phyloP scores from a whole-genome alignment of 1,139 yeast species.

The Lodderomyces beijingensis region DNA sequence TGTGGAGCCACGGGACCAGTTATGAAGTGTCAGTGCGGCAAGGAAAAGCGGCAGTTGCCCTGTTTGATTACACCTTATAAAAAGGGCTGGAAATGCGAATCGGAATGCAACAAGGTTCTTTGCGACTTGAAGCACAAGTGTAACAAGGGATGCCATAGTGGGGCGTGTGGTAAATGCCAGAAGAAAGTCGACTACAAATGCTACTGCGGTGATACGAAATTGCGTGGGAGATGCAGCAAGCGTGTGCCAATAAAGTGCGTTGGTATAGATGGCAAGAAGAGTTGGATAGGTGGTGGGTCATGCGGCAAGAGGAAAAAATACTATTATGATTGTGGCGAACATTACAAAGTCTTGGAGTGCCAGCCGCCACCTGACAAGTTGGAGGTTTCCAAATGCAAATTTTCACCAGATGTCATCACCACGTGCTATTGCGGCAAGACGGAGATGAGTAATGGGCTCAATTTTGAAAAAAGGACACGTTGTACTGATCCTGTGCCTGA shows the following conservation, averaged over 20 bases:
- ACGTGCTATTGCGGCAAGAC: constrained; percentile 78
- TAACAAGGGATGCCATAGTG: constrained; percentile 51
- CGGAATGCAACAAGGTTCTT: constrained; percentile 52
- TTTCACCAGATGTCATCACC: constrained; percentile 52
- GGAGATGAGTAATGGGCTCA: constrained; percentile 15
- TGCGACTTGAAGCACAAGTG: constrained; percentile 73
- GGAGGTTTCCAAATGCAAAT: constrained; percentile 47
- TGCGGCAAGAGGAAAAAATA: constrained; percentile 53
- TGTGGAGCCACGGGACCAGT: constrained; percentile 78
- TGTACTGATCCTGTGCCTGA: constrained; percentile 79
- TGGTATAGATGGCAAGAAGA: constrained; percentile 12
- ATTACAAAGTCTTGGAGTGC: constrained; percentile 56
- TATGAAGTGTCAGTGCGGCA: constrained; percentile 74
- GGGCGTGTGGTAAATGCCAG: constrained; percentile 73
- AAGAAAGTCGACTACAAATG: constrained; percentile 43
- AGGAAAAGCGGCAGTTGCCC: constrained; percentile 58
- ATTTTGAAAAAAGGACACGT: constrained; percentile 37
- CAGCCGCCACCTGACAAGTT: constrained; percentile 44
- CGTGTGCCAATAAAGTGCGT: constrained; percentile 28
- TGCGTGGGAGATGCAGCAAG: constrained; percentile 48
- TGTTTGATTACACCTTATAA: constrained; percentile 68
- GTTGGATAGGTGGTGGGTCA: constrained; percentile 60
- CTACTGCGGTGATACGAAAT: constrained; percentile 64
- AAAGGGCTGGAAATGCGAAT: constrained; percentile 66
- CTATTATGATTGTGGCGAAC: constrained; percentile 63